Evolutionary conservation across 179 eudicot species (phyloP), one percentile per base, ranked within the genome.

Genomic region (Actinidia polygama): DNA sequence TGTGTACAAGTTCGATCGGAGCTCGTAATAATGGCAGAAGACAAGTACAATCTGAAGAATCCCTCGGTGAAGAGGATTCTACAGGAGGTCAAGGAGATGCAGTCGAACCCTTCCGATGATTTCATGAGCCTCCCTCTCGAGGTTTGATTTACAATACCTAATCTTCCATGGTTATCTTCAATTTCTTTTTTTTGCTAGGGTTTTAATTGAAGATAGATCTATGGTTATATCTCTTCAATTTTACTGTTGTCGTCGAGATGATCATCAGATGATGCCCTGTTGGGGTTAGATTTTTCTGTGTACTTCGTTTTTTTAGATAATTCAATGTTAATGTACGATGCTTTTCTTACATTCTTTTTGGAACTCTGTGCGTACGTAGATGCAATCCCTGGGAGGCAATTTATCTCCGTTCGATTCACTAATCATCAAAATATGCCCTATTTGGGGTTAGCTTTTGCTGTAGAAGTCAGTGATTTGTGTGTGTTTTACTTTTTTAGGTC

Each of bases 1-100:
- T 26, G 44, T 10, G 5, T 24, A 4, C 71, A 26, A 26, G 5
- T 8, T 26, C 49, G 72, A 30, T 67, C n/a, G 70, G 14, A 54
- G 16, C 14, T 54, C 8, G 16, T 36, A 30, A 24, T 10, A 12
- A 91, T 92, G 93, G 91, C 91, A 88, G 92, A 84, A 79, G 90
- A 87, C 62, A 96, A 91, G 82, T 96, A 96, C 85, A 96, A 96
- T 78, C 88, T 90, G 79, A 95, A 96, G 87, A 96, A 96, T 63
- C 95, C 99, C 18, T 94, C 98, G 15, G 98, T 96, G 71, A 96
- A 96, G 89, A 91, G 99, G 85, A 96, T 96, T 80, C 90, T 96
- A 54, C 98, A 95, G 88, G 99, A 96, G 88, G 92, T 90, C 44
- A 96, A 95, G 84, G 99, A 96, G 89, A 95, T 96, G 99, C 99